A percentile compares a stretch with the other conserved stretches of the same genome.
These are phyloP conservation scores for Leishmania turanica DNA, from an alignment of 208 protist species.

Conservation along the genomic window DNA sequence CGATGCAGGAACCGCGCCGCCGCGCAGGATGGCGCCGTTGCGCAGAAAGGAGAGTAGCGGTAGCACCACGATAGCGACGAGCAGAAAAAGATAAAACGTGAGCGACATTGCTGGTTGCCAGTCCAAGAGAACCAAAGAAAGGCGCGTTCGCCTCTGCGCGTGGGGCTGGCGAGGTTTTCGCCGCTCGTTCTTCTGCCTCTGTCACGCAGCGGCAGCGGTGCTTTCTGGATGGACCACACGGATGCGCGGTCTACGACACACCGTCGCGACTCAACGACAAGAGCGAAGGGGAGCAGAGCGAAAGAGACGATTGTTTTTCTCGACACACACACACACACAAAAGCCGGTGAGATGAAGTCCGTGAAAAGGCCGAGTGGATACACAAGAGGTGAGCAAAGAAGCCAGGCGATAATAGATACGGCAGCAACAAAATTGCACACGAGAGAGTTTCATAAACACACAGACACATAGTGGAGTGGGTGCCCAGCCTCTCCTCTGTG, in stretches of 20 bases:
- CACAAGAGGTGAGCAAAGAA: slow-evolving; percentile 1
- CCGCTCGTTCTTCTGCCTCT: neutral
- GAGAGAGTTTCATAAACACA: neutral
- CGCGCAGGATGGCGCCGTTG: slow-evolving; percentile 28
- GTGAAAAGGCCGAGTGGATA: neutral
- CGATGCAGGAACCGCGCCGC: slow-evolving; percentile 16
- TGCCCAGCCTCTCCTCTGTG: neutral
- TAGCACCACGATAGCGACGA: slow-evolving; percentile 26
- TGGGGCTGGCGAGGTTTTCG: neutral
- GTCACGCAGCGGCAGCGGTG: neutral
- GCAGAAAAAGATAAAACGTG: slow-evolving; percentile 9
- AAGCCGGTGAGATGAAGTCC: neutral
- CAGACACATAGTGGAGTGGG: neutral
- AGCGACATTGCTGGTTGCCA: slow-evolving; percentile 4
- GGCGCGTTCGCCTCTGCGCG: neutral
- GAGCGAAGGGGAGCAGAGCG: neutral
- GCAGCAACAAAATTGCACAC: neutral
- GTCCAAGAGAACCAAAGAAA: neutral
- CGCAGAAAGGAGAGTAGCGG: slow-evolving; percentile 40
- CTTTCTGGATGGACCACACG: neutral
- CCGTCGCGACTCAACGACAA: neutral
- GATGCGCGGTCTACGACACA: neutral
- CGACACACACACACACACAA: too few relatives aligned
- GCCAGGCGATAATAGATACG: neutral
- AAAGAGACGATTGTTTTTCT: too few relatives aligned